Percentiles rank a stretch among this genome's conserved stretches.
Conservation (phyloP, 768 basidiomycete genomes). For the Cyclocybe cylindracea region DNA sequence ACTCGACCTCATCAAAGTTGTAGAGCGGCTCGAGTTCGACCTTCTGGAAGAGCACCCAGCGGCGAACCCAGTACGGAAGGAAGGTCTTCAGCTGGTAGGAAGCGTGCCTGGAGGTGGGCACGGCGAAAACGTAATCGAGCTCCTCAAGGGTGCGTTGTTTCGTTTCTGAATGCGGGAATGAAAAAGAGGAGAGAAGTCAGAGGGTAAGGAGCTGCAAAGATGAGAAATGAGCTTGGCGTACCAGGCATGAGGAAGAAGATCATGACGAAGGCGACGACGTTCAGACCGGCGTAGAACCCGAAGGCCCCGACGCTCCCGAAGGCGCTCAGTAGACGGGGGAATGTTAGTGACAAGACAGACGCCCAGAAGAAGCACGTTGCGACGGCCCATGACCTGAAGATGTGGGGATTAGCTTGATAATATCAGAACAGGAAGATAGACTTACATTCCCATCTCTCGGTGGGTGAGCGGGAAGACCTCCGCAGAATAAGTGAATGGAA, state of each 20-base stretch:
- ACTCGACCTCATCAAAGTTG: conserved; percentile 51
- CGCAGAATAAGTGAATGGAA: conserved; percentile 89
- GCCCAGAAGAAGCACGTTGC: conserved; percentile 54
- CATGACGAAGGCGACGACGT: conserved; percentile 50
- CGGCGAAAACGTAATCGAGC: conserved; percentile 53
- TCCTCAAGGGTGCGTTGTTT: conserved; percentile 55
- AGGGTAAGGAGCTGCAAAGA: background rate
- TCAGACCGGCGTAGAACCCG: conserved; percentile 57
- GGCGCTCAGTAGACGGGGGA: conserved; percentile 55
- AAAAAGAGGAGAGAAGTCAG: background rate
- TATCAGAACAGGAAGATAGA: conserved; percentile 19
- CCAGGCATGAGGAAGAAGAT: conserved; percentile 59
- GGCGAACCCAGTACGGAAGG: conserved; percentile 54
- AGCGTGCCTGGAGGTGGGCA: conserved; percentile 45
- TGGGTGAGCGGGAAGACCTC: conserved; percentile 89
- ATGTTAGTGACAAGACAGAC: conserved; percentile 54
- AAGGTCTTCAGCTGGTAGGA: conserved; percentile 43
- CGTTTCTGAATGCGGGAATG: conserved; percentile 35
- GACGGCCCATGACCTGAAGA: conserved; percentile 52
- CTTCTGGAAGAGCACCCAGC: conserved; percentile 43
- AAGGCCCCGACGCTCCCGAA: conserved; percentile 51
- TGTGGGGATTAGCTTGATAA: conserved; percentile 29
- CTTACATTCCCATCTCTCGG: conserved; percentile 63
- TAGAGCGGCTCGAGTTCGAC: conserved; percentile 46
- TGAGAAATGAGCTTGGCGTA: conserved; percentile 19